A percentile compares a stretch with the other conserved stretches of the same genome.
Conservation (phyloP, 805 yeast species). For the Myxozyma geophila region DNA sequence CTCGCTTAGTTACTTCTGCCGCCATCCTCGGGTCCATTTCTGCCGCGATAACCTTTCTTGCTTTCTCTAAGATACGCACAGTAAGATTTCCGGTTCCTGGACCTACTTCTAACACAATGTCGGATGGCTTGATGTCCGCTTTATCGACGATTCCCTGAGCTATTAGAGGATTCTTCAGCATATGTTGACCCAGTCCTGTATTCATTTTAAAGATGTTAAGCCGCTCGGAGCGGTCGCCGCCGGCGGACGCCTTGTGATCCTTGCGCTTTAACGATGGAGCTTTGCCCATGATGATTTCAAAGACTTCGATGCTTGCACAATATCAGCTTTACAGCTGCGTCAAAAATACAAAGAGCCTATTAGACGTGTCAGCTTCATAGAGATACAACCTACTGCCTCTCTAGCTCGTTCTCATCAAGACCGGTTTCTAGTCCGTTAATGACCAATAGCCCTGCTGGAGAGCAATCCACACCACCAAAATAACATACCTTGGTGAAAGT, state of each 20-base stretch:
- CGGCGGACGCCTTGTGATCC: constrained; percentile 50
- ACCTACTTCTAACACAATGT: constrained; percentile 92
- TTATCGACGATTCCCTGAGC: constrained; percentile 99
- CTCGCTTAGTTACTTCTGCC: constrained; percentile 95
- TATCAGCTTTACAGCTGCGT: background rate
- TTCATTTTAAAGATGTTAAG: constrained; percentile 80
- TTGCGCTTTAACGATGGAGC: constrained; percentile 18
- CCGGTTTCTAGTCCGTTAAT: too few relatives aligned
- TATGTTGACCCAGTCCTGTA: constrained; percentile 96
- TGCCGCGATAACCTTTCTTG: constrained; percentile 90
- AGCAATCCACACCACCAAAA: too few relatives aligned
- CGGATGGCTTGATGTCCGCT: constrained; percentile 90
- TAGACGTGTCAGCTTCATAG: too few relatives aligned
- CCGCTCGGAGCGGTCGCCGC: constrained; percentile 15
- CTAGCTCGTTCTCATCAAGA: too few relatives aligned
- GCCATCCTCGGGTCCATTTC: constrained; percentile 99
- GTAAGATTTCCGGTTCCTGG: constrained; percentile 99
- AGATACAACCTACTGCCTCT: too few relatives aligned
- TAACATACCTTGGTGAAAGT: too few relatives aligned
- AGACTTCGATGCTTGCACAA: background rate
- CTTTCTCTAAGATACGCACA: constrained; percentile 87
- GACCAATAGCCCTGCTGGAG: too few relatives aligned
- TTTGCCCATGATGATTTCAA: constrained; percentile 34
- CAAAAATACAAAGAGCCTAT: background rate
- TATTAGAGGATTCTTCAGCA: constrained; percentile 90